phyloP scores from a whole-genome alignment of 140 eudicot genomes.

The Senecio squalidus region DNA sequence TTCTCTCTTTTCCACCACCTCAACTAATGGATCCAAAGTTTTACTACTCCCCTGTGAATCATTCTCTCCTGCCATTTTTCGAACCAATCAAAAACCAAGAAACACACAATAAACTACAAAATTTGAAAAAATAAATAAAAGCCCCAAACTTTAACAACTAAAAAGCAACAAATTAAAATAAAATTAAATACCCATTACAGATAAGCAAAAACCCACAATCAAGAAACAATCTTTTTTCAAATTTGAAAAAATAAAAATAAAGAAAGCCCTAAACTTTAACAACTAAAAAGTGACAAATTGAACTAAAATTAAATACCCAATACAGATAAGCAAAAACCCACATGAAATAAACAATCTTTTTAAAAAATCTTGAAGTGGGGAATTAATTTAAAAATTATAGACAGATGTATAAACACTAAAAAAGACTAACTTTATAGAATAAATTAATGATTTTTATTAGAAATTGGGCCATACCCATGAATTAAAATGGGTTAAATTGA shows the following conservation, averaged over 20 bases:
- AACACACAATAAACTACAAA: too few species aligned
- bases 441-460: slow-evolving; percentile 1
- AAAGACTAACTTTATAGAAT: slow-evolving; percentile 7
- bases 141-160: background rate
- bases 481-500: background rate
- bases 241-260: slow-evolving; percentile 1
- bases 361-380: slow-evolving; percentile 14
- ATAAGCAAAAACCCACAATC: slow-evolving; percentile 32
- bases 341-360: slow-evolving; percentile 17
- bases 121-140: too few species aligned
- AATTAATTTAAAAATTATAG: too few species aligned
- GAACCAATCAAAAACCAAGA: slow-evolving; percentile 24
- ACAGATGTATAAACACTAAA: slow-evolving; percentile 28
- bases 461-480: slow-evolving; percentile 38
- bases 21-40: slow-evolving; percentile 35
- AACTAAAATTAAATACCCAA: slow-evolving; percentile 1
- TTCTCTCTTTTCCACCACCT: slow-evolving; percentile 26
- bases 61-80: slow-evolving; percentile 45
- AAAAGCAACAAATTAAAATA: background rate
- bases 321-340: slow-evolving; percentile 36
- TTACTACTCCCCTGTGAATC: slow-evolving; percentile 42
- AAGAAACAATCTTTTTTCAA: slow-evolving; percentile 12
- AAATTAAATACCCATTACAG: slow-evolving; percentile 16
- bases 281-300: background rate
- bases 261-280: slow-evolving; percentile 11